phyloP scores from a whole-genome alignment of 192 early-diverging fungal species.

The Coemansia sp. region DNA sequence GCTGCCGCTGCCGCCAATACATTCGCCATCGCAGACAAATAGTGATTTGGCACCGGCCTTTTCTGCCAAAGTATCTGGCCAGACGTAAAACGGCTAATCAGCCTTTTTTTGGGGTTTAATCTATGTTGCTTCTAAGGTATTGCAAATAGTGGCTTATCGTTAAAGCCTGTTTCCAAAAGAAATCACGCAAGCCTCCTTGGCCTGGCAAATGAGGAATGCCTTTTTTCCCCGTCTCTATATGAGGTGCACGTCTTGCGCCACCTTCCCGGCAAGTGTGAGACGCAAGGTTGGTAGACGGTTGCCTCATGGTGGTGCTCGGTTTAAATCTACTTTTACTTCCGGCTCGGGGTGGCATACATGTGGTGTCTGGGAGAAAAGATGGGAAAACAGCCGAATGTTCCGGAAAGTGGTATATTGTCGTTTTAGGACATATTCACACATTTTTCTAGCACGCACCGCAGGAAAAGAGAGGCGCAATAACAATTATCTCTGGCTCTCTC shows the following conservation, averaged over 20 bases:
- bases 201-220: neutral
- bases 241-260: neutral
- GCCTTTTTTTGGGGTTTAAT: neutral
- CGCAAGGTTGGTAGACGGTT: neutral
- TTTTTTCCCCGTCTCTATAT: neutral
- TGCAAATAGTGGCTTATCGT: neutral
- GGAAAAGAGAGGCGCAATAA: neutral
- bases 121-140: neutral
- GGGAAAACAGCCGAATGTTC: slow-evolving; percentile 3
- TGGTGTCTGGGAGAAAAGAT: neutral
- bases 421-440: neutral
- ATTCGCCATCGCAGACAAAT: neutral
- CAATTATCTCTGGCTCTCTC: neutral
- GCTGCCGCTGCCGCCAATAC: neutral
- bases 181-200: neutral
- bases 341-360: neutral
- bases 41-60: neutral
- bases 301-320: neutral
- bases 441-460: neutral
- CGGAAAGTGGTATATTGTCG: neutral
- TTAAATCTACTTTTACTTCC: neutral
- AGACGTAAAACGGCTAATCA: neutral
- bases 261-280: neutral
- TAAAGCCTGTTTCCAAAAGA: neutral
- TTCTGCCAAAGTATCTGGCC: slow-evolving; percentile 15